Evolutionary conservation across 768 basidiomycete genomes (phyloP), one percentile per base, ranked within the genome.

Genomic region (Tephrocybe sp.): DNA sequence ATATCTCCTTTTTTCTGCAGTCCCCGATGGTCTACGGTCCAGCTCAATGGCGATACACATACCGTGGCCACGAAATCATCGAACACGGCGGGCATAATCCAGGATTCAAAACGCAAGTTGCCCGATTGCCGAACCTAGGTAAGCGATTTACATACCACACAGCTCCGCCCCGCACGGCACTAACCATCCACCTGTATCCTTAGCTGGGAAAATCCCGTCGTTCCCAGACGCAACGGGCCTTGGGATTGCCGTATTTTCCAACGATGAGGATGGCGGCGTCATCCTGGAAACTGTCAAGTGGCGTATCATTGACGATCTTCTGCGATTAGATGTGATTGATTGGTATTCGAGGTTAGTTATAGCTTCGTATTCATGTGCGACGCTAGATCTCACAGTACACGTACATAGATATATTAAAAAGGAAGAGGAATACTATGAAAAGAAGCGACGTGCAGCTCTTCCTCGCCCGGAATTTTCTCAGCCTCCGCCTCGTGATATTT

Each of bases 21-120:
- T 70, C 69, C 41, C 64, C 70, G 0, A 65, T 59, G 27, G 67
- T 72, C 0, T 76, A 77, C 30, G 74, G 72, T 0, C 64, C 65
- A 13, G 74, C 67, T 9, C 74, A 75, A 55, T 66, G 62, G 55
- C 51, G 69, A 9, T 74, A 64, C 47, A 64, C 70, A 0, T 75
- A 75, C 41, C 69, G 65, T 19, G 74, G 73, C 4, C 66, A 68
- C 40, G 71, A 73, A 41, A 59, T 75, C 8, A 66, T 77, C 32
- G 74, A 76, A 47, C 74, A 77, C 54, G 72, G 71, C 2, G 74
- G 76, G 2, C 65, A 59, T 38, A 70, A 70, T 49, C 70, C 72
- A 1, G 74, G 73, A 1, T 75, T 61, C 47, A 61, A 61, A 35
- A 61, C 57, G 8, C 61, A 60, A 27, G 51, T 57, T 18, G 56